Base-by-base conservation (phyloP, 495 filamentous ascomycete species). In the Penicillium angulare region DNA sequence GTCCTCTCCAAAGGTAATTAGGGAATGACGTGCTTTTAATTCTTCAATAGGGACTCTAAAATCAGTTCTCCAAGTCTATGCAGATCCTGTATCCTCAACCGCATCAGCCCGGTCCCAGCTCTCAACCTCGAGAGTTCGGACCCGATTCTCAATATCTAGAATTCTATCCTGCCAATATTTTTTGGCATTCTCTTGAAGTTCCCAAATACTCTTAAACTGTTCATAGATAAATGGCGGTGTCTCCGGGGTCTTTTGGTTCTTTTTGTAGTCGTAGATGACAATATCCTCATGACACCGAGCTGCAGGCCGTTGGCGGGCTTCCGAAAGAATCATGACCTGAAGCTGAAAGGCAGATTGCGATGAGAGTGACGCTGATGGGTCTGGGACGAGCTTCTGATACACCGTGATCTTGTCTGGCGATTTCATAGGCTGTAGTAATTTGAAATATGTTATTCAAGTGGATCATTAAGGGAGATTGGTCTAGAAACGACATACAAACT, bases 331-430 rank as follows among this genome's bases (percentile, higher is more conserved):
- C 49, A 83, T 67, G 3, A 79, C 81, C 50, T 83, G 69, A 0
- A 83, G 66, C 16, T 71, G 72, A 61, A 89, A 86, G 18, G 77
- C 74, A 43, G 80, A 76, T 15, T 69, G 69, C 0, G 64, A 59
- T 5, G 63, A 63, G 6, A 60, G 43, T 9, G 63, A 49, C 10
- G 64, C 53, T n/a, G 67, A 61, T 16, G 84, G 81, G 33, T 76
- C 52, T n/a, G 65, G 50, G 5, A 76, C 71, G 5, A 98, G 79
- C 62, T 88, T 95, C 67, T 97, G 93, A 60, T 91, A 92, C 7
- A 93, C 87, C 0, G 90, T 89, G 41, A 97, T 83, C 43, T 79
- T 84, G 71, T 97, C 92, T 0, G 92, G 92, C 59, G 81, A 95
- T 42, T 79, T 86, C 83, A 96, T 89, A 8, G 92, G 91, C 92